Evolutionary conservation across 805 yeast genomes (phyloP).

Genomic region (Lipomyces lipofer): DNA sequence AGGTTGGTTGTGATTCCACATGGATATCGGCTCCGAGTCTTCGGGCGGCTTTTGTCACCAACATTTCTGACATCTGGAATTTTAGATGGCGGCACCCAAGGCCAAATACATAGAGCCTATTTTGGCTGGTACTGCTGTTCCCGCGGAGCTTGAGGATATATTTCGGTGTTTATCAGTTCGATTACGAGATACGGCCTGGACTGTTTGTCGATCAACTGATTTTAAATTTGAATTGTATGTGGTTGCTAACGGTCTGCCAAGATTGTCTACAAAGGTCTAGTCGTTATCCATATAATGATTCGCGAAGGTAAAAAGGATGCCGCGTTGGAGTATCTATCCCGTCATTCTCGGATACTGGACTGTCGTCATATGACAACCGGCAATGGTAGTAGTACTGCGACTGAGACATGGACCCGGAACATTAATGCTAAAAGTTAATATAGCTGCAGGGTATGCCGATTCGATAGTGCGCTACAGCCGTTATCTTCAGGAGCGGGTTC

Average conservation of each 20-base stretch:
- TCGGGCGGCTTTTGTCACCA: too few species aligned
- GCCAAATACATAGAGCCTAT: slow-evolving; percentile 95
- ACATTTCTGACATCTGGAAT: slow-evolving; percentile 33
- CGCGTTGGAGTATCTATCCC: slow-evolving; percentile 61
- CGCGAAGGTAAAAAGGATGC: slow-evolving; percentile 85
- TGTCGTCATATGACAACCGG: slow-evolving; percentile 40
- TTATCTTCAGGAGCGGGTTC: slow-evolving; percentile 67
- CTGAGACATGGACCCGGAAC: slow-evolving; percentile 27
- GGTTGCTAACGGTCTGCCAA: slow-evolving; percentile 3
- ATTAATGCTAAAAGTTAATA: background rate
- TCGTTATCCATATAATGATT: slow-evolving; percentile 86
- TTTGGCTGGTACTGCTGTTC: slow-evolving; percentile 60
- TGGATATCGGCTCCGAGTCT: too few species aligned
- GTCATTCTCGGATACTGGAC: slow-evolving; percentile 54
- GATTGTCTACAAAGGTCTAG: slow-evolving; percentile 78
- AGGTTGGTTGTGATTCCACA: slow-evolving; percentile 38
- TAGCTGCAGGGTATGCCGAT: slow-evolving; percentile 38
- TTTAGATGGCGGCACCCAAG: slow-evolving; percentile 93
- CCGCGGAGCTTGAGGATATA: slow-evolving; percentile 66
- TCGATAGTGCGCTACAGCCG: slow-evolving; percentile 63
- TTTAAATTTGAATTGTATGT: background rate
- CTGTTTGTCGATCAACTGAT: slow-evolving; percentile 39
- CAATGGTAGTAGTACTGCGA: slow-evolving; percentile 38
- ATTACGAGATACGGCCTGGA: slow-evolving; percentile 82
- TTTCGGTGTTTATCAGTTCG: slow-evolving; percentile 64